Conservation (phyloP, 2,329 filamentous ascomycete genomes). For the Dryadomyces quercivorus region DNA sequence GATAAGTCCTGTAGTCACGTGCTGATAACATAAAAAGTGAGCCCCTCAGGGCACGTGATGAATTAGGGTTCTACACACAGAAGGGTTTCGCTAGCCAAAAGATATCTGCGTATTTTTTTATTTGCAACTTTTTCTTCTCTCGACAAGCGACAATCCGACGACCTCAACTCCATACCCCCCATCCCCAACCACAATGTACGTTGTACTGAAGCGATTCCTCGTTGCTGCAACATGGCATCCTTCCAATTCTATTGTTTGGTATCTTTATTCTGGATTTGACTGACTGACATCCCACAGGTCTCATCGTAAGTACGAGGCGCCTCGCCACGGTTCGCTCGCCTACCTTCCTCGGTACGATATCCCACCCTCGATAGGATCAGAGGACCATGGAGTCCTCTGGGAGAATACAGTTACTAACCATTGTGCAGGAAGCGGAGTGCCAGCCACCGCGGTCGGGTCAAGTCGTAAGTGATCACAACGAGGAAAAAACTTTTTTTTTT, state of each 20-base stretch:
- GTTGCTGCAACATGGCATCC: not conserved
- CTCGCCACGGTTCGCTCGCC: slow-evolving; percentile 86
- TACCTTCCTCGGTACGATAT: slow-evolving; percentile 47
- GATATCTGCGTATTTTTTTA: slow-evolving; percentile 6
- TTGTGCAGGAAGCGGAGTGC: slow-evolving; percentile 13
- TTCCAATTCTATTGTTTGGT: not conserved
- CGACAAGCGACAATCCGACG: slow-evolving; percentile 2
- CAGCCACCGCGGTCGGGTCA: slow-evolving; percentile 49
- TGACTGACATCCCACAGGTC: slow-evolving; percentile 21
- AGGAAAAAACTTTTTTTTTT: no score
- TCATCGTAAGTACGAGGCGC: slow-evolving; percentile 62
- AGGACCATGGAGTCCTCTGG: no score
- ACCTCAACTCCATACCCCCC: not conserved
- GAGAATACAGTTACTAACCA: slow-evolving; percentile 7
- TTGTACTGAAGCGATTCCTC: not conserved
- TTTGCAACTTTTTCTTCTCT: slow-evolving; percentile 5
- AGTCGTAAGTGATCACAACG: slow-evolving; percentile 95
- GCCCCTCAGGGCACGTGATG: slow-evolving; percentile 4
- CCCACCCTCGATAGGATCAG: no score
- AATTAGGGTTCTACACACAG: slow-evolving; percentile 12
- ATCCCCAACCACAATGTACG: slow-evolving; percentile 4
- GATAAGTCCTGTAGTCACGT: no score
- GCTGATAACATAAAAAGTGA: not conserved
- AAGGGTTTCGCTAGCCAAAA: slow-evolving; percentile 5
- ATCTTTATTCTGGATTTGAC: not conserved